A percentile compares a stretch with the other conserved stretches of the same genome.
Conservation (phyloP, 1,139 yeast species). For the Yamadazyma jaroonii region DNA sequence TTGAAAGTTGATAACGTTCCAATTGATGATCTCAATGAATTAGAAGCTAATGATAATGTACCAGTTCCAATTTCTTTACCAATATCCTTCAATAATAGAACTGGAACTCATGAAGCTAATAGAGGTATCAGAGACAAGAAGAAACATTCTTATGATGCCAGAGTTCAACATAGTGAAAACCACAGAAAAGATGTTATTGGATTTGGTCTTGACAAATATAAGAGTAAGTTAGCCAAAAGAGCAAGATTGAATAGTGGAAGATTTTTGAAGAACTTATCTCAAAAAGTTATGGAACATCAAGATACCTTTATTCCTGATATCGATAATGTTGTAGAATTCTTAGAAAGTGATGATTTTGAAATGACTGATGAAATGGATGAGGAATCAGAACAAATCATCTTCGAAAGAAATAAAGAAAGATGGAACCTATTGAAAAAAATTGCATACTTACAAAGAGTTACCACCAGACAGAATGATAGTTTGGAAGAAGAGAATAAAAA, state of each 20-base stretch:
- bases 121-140: slow-evolving; percentile 82
- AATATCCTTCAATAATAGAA: slow-evolving; percentile 79
- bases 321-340: slow-evolving; percentile 53
- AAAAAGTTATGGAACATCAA: slow-evolving; percentile 37
- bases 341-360: slow-evolving; percentile 44
- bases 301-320: slow-evolving; percentile 53
- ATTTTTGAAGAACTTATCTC: slow-evolving; percentile 55
- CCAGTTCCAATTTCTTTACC: slow-evolving; percentile 44
- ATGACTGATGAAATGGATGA: slow-evolving; percentile 37
- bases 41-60: slow-evolving; percentile 24
- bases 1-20: slow-evolving; percentile 21
- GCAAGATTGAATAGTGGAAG: slow-evolving; percentile 54
- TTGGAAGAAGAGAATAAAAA: slow-evolving; percentile 32
- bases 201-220: slow-evolving; percentile 63
- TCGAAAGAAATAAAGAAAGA: slow-evolving; percentile 53
- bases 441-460: slow-evolving; percentile 64
- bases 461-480: slow-evolving; percentile 39
- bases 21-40: slow-evolving; percentile 26
- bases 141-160: slow-evolving; percentile 73
- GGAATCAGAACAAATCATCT: slow-evolving; percentile 37
- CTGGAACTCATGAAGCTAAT: slow-evolving; percentile 74
- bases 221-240: slow-evolving; percentile 39
- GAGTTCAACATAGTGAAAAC: slow-evolving; percentile 63
- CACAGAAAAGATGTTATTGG: slow-evolving; percentile 79
- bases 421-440: slow-evolving; percentile 71